phyloP scores from a whole-genome alignment of 768 basidiomycete genomes.

The Xerocomellus dryophilus region DNA sequence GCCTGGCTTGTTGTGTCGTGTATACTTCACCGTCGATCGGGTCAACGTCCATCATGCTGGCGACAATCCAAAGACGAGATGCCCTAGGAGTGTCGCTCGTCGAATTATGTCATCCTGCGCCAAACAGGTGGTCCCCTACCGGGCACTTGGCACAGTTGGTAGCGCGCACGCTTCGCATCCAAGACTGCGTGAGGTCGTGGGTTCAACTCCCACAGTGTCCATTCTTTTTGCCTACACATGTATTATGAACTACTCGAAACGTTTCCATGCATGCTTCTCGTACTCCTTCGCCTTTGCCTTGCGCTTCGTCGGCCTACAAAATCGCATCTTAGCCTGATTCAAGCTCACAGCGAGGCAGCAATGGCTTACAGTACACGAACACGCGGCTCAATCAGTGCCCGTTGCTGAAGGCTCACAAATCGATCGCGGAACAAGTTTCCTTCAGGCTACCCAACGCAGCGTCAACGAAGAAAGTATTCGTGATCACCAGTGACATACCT shows the following conservation, averaged over 20 bases:
- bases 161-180: slow-evolving; percentile 33
- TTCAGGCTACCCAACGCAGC: slow-evolving; percentile 59
- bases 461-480: background rate
- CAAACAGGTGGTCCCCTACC: too few species aligned
- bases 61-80: background rate
- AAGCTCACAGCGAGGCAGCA: slow-evolving; percentile 23
- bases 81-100: slow-evolving; percentile 1
- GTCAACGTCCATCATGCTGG: slow-evolving; percentile 31
- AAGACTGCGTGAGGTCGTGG: slow-evolving; percentile 33
- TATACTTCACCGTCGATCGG: slow-evolving; percentile 25
- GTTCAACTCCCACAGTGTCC: slow-evolving; percentile 37
- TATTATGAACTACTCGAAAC: too few species aligned
- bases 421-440: slow-evolving; percentile 91
- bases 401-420: slow-evolving; percentile 82
- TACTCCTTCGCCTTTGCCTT: slow-evolving; percentile 57
- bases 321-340: background rate
- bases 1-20: slow-evolving; percentile 9
- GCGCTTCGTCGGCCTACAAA: slow-evolving; percentile 25
- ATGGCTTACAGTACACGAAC: slow-evolving; percentile 62
- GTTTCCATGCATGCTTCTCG: slow-evolving; percentile 79
- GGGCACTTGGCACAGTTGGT: slow-evolving; percentile 55
- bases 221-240: too few species aligned
- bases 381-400: slow-evolving; percentile 84
- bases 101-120: too few species aligned
- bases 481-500: slow-evolving; percentile 47